Base-by-base conservation (phyloP, 768 basidiomycete genomes). In the Rhodotorula sphaerocarpa region DNA sequence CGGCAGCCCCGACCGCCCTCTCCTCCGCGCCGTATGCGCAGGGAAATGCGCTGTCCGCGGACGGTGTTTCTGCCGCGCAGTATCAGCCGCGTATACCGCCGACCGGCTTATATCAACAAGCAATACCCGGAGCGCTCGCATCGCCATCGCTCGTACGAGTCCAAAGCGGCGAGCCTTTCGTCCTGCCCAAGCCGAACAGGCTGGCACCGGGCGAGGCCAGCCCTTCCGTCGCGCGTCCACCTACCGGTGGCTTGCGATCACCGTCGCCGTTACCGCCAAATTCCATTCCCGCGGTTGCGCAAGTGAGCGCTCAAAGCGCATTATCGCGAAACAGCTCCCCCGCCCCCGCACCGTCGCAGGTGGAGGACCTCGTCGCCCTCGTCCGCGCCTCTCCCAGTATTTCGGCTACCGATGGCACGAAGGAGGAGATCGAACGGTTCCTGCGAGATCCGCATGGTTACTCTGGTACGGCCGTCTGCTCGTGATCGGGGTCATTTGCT, bases 401-500 rank as follows among this genome's bases (percentile, higher is more conserved):
- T 31, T n/a, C 42, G 14, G 57, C 25, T 7, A 42, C 34, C 23
- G 65, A 63, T 33, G 55, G 51, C 10, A 67, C 66, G 23, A 67
- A 63, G 46, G 55, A n/a, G 11, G 66, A 67, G 58, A 50, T 67
- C 16, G 58, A 50, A 21, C 44, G 30, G 28, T 67, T 67, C 55
- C 23, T 67, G 36, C 48, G 45, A 3, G 61, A 67, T 18, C 61
- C 61, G 10, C n/a, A 41, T 2, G 45, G 39, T 3, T 67, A 67
- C 47, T 27, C 44, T n/a, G n/a, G n/a, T n/a, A n/a, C n/a, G n/a
- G n/a, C n/a, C n/a, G n/a, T n/a, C n/a, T n/a, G n/a, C n/a, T n/a
- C n/a, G n/a, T n/a, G n/a, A n/a, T n/a, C n/a, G n/a, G n/a, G n/a
- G n/a, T n/a, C n/a, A n/a, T n/a, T n/a, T n/a, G n/a, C n/a, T n/a